A percentile compares a stretch with the other conserved stretches of the same genome.
These are phyloP conservation scores for Solidago caesia DNA, from an alignment of 129 eudicot species.

Conservation along the genomic window DNA sequence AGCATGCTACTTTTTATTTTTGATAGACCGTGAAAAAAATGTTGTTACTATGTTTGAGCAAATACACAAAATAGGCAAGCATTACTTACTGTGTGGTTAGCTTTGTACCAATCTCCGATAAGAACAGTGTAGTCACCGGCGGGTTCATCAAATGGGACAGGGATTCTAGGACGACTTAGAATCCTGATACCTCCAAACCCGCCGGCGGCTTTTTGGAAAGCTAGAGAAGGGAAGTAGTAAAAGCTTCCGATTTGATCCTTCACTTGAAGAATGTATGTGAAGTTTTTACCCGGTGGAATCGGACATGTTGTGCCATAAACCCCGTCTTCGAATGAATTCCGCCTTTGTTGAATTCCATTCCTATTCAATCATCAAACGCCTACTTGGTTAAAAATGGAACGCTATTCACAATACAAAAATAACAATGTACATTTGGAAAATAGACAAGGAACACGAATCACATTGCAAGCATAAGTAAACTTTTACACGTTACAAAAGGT, in stretches of 20 bases:
- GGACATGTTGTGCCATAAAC: constrained; percentile 85
- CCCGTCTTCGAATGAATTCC: constrained; percentile 76
- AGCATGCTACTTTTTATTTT: background rate
- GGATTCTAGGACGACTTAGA: constrained; percentile 64
- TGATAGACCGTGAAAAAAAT: too few relatives aligned
- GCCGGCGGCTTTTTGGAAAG: constrained; percentile 87
- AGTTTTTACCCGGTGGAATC: constrained; percentile 85
- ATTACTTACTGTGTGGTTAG: constrained; percentile 56
- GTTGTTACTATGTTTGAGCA: too few relatives aligned
- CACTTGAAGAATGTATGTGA: constrained; percentile 66
- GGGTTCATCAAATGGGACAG: constrained; percentile 79
- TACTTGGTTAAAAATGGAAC: too few relatives aligned
- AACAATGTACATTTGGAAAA: too few relatives aligned
- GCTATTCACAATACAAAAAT: too few relatives aligned
- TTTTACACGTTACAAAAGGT: too few relatives aligned
- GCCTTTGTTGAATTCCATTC: constrained; percentile 84
- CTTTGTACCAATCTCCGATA: constrained; percentile 91
- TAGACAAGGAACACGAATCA: too few relatives aligned
- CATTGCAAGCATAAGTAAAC: too few relatives aligned
- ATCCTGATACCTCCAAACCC: constrained; percentile 83
- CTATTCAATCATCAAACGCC: constrained; percentile 31
- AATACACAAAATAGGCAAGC: background rate
- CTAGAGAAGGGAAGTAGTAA: constrained; percentile 74
- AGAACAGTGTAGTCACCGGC: constrained; percentile 66
- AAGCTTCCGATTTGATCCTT: constrained; percentile 93